A percentile compares a stretch with the other conserved stretches of the same genome.
Evolutionary conservation across 2,329 filamentous ascomycete species (phyloP).

Genomic region (Leptographium procerum): DNA sequence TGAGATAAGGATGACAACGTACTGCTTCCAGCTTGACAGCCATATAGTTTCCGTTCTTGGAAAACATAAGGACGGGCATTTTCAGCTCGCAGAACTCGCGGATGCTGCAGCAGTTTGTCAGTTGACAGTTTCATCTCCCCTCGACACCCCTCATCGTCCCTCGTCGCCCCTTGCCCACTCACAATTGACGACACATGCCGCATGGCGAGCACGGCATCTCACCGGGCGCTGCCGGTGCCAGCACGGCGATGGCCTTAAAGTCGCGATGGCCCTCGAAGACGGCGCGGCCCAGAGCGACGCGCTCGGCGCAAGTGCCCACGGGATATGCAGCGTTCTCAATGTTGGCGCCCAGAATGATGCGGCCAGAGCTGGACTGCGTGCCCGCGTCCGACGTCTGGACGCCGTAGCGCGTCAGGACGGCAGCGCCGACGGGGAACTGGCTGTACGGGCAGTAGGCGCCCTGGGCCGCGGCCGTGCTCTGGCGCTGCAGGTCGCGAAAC

Average conservation of each 20-base stretch:
- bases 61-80: slow-evolving; percentile 85
- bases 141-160: background rate
- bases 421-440: slow-evolving; percentile 79
- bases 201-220: slow-evolving; percentile 58
- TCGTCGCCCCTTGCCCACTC: slow-evolving; percentile 21
- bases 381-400: slow-evolving; percentile 10
- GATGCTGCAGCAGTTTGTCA: slow-evolving; percentile 40
- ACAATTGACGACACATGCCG: slow-evolving; percentile 95
- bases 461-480: slow-evolving; percentile 60
- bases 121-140: background rate
- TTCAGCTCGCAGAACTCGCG: slow-evolving; percentile 61
- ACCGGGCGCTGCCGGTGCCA: slow-evolving; percentile 58
- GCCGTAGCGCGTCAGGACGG: slow-evolving; percentile 46
- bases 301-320: slow-evolving; percentile 90
- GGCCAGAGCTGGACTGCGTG: slow-evolving; percentile 11
- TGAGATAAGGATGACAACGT: slow-evolving; percentile 15
- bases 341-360: slow-evolving; percentile 62
- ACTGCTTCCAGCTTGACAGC: slow-evolving; percentile 60
- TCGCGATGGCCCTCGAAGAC: slow-evolving; percentile 45
- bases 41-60: slow-evolving; percentile 63
- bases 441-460: slow-evolving; percentile 89
- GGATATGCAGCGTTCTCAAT: slow-evolving; percentile 91
- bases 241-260: slow-evolving; percentile 74
- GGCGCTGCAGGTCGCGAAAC: slow-evolving; percentile 49
- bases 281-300: slow-evolving; percentile 76